Base-by-base conservation (phyloP, 257 asterid genomes). In the Galeopsis tetrahit region DNA sequence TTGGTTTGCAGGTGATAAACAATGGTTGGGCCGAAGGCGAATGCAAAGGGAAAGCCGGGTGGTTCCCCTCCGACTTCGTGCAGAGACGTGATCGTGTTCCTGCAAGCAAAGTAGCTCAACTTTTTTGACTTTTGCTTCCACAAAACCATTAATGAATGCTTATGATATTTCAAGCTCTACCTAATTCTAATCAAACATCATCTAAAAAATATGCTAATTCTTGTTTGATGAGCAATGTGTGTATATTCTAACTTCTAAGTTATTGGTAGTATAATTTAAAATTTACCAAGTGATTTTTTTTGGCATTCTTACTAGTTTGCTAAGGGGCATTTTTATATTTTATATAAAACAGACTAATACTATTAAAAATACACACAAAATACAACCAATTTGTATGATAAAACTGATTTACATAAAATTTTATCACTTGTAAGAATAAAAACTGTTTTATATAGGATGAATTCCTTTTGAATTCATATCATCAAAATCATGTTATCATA, bases 1-100 rank as follows among this genome's bases (percentile, higher is more conserved):
- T 59, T 39, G 15, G 36, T 61, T 75, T 34, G 49, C 82, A 90
- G 97, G 89, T 90, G 63, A 77, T 69, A 1, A 82, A 82, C 83
- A 84, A 86, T 68, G 97, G 97, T 1, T 90, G 97, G 91, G 94
- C 92, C 0, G 91, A 88, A 80, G 92, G 96, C 8, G 95, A 88
- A 81, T 88, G 96, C 93, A 85, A 78, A 78, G 93, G 93, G 34
- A 83, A 81, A 42, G 90, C 93, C 3, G 93, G 96, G 35, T 87
- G 96, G 94, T 87, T 89, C 71, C 96, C 96, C 0, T 73, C 76
- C 4, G 89, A 78, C 68, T 90, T 81, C 17, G 77, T 90, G 4
- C 90, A 86, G 78, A 86, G 87, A 77, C 86, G 93, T 21, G 96
- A 88, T 4, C 85, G 88, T 32, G 75, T 90, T 74, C 91, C 82